These are phyloP conservation scores for Boletellus emodensis DNA, from an alignment of 768 basidiomycete species.

Conservation along the genomic window DNA sequence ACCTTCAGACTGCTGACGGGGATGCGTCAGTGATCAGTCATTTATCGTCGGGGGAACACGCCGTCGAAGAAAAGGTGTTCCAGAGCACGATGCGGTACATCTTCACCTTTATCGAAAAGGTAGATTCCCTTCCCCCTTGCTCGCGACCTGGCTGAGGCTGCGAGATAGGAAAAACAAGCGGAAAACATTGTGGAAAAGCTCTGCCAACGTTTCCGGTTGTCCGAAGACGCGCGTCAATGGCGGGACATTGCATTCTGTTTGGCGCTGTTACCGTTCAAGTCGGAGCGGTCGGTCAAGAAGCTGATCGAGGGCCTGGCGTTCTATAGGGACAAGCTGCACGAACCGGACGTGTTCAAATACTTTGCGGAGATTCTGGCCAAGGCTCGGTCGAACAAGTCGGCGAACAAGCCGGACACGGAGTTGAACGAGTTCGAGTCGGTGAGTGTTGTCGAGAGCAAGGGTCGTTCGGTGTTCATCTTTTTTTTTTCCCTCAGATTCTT, in stretches of 20 bases:
- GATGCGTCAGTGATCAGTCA: conserved; percentile 79
- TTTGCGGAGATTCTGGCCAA: conserved; percentile 92
- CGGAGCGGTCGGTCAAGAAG: conserved; percentile 94
- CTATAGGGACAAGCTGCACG: conserved; percentile 96
- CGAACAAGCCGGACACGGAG: conserved; percentile 90
- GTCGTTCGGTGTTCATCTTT: not conserved
- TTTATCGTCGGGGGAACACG: conserved; percentile 83
- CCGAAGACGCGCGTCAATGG: conserved; percentile 92
- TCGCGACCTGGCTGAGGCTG: not conserved
- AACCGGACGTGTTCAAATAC: conserved; percentile 69
- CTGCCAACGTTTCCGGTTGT: conserved; percentile 89
- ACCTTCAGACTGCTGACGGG: not conserved
- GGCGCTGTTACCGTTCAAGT: conserved; percentile 93
- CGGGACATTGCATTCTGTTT: conserved; percentile 95
- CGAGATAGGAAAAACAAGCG: conserved; percentile 87
- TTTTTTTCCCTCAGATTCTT: conserved; percentile 54
- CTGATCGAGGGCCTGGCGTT: conserved; percentile 87
- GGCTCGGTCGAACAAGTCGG: conserved; percentile 86
- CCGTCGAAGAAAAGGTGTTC: conserved; percentile 90
- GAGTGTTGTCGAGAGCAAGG: conserved; percentile 8
- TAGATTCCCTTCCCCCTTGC: conserved; percentile 22
- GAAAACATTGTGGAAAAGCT: conserved; percentile 97
- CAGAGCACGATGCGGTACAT: conserved; percentile 93
- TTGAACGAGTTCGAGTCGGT: conserved; percentile 93
- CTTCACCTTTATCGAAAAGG: conserved; percentile 97